Evolutionary conservation across 805 yeast genomes (phyloP), one percentile per base, ranked within the genome.

Genomic region (Yamadazyma tumulicola): DNA sequence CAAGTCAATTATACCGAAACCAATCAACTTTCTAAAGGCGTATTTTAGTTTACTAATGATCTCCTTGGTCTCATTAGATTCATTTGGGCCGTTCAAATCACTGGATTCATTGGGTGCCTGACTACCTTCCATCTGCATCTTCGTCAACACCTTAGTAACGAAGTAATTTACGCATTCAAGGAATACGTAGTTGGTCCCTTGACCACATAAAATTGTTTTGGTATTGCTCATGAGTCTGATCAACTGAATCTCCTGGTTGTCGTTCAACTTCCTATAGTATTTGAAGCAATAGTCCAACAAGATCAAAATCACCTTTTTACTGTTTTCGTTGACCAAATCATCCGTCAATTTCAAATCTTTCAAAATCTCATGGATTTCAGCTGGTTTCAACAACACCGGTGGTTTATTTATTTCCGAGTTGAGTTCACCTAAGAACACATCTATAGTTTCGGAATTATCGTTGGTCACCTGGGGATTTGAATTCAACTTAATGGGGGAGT

Each of bases 401-500:
- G 47, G 35, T 1, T 19, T 25, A 5, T 40, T 44, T 14, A 51
- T 26, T 9, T 63, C 41, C 11, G 24, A 29, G 14, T 54, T 52
- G 23, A 64, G 46, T 26, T 60, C 64, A 11, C 42, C 42, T 20
- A 52, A 47, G 34, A 65, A 63, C 7, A 47, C 52, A 10, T 46
- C 49, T 8, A 18, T 23, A 2, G 29, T 22, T 18, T 23, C 36
- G 11, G 16, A 20, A 8, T 7, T 7, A n/a, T 28, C 31, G 19
- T 21, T 21, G 15, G 21, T 43, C 22, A 42, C 47, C 23, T 9
- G 23, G 12, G 39, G 43, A 4, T 27, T 35, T 18, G 39, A 15
- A 29, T 24, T 36, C 13, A 42, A 20, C 26, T 42, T 42, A 55
- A 64, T 48, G 0, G 71, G 71, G 1, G 69, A 58, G 6, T 62